Conservation (phyloP, 176 grass and related monocot species). For the Saccharum spontaneum region DNA sequence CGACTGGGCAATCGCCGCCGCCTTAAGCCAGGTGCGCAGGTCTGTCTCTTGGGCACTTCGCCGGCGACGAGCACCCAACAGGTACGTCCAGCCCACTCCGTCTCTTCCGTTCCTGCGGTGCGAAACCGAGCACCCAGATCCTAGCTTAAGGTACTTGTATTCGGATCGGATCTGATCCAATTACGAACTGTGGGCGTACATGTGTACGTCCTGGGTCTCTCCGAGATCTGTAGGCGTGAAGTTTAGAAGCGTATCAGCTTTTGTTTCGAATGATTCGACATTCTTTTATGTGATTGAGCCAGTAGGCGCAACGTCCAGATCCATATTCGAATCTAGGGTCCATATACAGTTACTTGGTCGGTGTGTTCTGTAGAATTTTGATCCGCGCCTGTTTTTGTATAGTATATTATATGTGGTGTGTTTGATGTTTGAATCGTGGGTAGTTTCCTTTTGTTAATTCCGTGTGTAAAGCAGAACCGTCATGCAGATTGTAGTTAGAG, state of each 20-base stretch:
- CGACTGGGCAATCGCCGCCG: neutral
- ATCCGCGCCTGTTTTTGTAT: neutral
- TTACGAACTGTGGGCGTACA: neutral
- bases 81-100: neutral
- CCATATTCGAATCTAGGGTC: conserved; percentile 10
- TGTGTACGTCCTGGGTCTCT: neutral
- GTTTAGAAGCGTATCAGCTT: neutral
- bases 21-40: neutral
- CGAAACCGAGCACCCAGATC: neutral
- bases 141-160: neutral
- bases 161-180: neutral
- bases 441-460: neutral
- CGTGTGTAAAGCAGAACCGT: neutral
- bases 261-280: neutral
- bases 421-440: neutral
- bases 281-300: neutral
- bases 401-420: neutral
- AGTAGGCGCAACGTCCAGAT: conserved; percentile 32
- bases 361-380: neutral
- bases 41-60: neutral
- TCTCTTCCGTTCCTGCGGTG: neutral
- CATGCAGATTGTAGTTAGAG: no score
- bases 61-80: neutral
- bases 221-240: neutral
- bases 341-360: neutral